phyloP scores from a whole-genome alignment of 1,139 yeast genomes.

The Suhomyces terraborum region DNA sequence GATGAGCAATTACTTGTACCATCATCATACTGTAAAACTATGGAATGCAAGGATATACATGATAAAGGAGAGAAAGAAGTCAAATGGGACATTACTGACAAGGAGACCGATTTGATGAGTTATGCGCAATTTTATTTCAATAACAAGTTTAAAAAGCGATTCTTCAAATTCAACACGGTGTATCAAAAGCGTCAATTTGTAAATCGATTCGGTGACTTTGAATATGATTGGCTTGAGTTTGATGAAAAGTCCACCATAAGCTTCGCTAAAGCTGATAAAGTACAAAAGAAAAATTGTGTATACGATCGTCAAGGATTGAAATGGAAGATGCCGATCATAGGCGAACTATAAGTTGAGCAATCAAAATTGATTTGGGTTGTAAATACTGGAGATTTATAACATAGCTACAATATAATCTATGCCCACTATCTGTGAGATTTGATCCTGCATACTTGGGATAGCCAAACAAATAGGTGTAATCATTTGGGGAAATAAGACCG shows the following conservation, averaged over 20 bases:
- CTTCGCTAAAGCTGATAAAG: background rate
- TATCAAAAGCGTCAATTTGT: slow-evolving; percentile 51
- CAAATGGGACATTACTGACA: background rate
- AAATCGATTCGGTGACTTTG: slow-evolving; percentile 47
- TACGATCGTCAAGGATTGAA: slow-evolving; percentile 48
- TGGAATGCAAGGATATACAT: background rate
- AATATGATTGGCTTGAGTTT: slow-evolving; percentile 32
- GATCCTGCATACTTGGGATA: no score
- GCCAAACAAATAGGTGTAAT: no score
- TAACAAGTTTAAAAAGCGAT: slow-evolving; percentile 37
- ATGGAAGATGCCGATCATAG: slow-evolving; percentile 54
- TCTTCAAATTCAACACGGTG: slow-evolving; percentile 50
- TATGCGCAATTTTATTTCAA: slow-evolving; percentile 41
- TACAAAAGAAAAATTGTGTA: slow-evolving; percentile 22
- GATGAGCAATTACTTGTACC: slow-evolving; percentile 20
- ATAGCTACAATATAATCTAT: background rate
- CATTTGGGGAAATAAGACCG: background rate
- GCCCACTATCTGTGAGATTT: no score
- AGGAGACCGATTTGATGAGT: slow-evolving; percentile 13
- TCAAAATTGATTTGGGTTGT: background rate
- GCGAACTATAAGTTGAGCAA: slow-evolving; percentile 35
- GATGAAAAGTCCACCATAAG: slow-evolving; percentile 4
- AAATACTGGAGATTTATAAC: background rate
- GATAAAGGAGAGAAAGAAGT: background rate
- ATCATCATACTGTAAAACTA: background rate